Evolutionary conservation across 1,139 yeast species (phyloP).

Genomic region (Starmera stellimalicola): DNA sequence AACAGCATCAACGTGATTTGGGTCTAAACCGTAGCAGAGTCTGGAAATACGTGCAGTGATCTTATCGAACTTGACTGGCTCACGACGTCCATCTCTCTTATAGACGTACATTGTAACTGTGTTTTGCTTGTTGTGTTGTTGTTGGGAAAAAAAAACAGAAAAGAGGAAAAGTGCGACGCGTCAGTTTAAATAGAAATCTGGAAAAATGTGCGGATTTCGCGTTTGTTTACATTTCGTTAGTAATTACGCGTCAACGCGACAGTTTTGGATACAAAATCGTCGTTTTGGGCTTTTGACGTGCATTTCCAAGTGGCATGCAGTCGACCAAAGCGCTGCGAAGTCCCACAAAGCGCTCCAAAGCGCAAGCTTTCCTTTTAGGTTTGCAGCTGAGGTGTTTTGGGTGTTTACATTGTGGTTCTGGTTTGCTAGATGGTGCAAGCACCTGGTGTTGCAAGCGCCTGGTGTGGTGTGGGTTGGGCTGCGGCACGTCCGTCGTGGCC

Average conservation of each 20-base stretch:
- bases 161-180: constrained; percentile 3
- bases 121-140: background rate
- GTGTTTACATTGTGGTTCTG: too few relatives aligned
- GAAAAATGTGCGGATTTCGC: too few relatives aligned
- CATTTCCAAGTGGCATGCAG: too few relatives aligned
- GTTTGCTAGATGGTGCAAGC: too few relatives aligned
- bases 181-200: constrained; percentile 3
- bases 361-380: too few relatives aligned
- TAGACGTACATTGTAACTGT: constrained; percentile 38
- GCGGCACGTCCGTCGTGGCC: too few relatives aligned
- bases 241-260: constrained; percentile 2
- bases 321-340: too few relatives aligned
- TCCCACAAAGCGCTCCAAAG: too few relatives aligned
- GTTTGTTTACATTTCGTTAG: constrained; percentile 2
- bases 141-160: background rate
- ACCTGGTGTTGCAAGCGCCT: too few relatives aligned
- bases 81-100: constrained; percentile 73
- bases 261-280: background rate
- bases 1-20: constrained; percentile 79
- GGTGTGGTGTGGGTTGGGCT: too few relatives aligned
- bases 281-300: constrained; percentile 1
- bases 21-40: constrained; percentile 75
- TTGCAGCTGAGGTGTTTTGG: too few relatives aligned
- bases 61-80: constrained; percentile 77
- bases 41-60: constrained; percentile 58